Percentiles rank a stretch among this genome's conserved stretches.
Evolutionary conservation across 176 grass and related monocot species (phyloP).

Genomic region (Ensete ventricosum): DNA sequence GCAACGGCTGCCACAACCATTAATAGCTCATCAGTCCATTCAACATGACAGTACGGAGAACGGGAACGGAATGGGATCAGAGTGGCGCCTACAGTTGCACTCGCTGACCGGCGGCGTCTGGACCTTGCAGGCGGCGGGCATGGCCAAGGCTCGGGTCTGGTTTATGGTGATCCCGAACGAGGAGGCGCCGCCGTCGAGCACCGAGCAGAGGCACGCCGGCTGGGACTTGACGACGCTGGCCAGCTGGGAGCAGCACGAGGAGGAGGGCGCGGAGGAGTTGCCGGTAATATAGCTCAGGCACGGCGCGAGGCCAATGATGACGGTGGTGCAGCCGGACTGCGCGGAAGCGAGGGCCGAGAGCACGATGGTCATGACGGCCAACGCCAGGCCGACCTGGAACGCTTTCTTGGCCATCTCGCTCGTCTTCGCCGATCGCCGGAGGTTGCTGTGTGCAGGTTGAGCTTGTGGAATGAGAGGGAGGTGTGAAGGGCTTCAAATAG

Average conservation of each 20-base stretch:
- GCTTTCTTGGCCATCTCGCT: neutral
- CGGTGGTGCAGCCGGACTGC: conserved; percentile 1
- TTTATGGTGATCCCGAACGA: conserved; percentile 10
- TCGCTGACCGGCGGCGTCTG: neutral
- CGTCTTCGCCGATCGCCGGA: neutral
- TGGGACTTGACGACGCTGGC: neutral
- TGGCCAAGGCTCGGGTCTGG: neutral
- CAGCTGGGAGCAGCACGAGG: conserved; percentile 1
- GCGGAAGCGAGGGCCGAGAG: neutral
- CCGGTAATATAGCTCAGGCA: conserved; percentile 7
- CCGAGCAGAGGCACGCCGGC: conserved; percentile 4
- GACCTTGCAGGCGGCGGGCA: conserved; percentile 1
- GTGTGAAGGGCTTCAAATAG: too few species aligned
- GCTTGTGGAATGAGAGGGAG: too few species aligned
- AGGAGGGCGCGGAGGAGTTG: neutral
- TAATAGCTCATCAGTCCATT: neutral
- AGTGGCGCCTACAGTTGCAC: neutral
- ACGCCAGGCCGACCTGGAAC: neutral
- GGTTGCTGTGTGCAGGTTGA: too few species aligned
- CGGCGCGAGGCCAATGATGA: neutral
- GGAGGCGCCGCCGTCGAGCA: conserved; percentile 2
- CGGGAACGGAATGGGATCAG: neutral
- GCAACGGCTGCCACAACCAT: neutral
- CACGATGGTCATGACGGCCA: neutral
- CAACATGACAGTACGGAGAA: neutral